phyloP scores from a whole-genome alignment of 192 early-diverging fungal genomes.

The Cladochytrium replicatum region DNA sequence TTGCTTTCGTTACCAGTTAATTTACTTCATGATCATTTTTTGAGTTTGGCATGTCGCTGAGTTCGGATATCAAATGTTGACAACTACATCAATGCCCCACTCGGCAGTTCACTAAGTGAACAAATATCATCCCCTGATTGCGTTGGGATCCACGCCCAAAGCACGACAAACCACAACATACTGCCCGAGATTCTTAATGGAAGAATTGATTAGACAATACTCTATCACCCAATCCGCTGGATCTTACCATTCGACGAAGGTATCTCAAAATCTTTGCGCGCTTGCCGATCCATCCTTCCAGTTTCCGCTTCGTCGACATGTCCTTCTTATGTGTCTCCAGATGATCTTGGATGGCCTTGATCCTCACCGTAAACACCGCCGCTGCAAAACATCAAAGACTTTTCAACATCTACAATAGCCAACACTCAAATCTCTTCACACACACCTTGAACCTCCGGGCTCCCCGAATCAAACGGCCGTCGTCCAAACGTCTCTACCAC shows the following conservation, averaged over 20 bases:
- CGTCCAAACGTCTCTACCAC: slow-evolving; percentile 71
- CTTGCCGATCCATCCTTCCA: slow-evolving; percentile 72
- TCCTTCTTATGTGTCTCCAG: slow-evolving; percentile 75
- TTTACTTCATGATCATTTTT: no score
- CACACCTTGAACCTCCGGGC: slow-evolving; percentile 84
- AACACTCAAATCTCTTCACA: no score
- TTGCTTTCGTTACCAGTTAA: no score
- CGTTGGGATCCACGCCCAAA: slow-evolving; percentile 36
- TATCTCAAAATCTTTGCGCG: slow-evolving; percentile 81
- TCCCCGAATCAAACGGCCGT: slow-evolving; percentile 74
- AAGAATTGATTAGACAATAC: neutral
- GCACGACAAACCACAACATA: slow-evolving; percentile 38
- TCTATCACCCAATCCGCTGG: neutral
- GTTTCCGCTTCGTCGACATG: slow-evolving; percentile 74
- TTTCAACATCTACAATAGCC: neutral
- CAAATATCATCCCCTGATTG: slow-evolving; percentile 13
- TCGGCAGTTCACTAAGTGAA: no score
- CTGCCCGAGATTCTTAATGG: slow-evolving; percentile 29
- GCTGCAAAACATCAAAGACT: slow-evolving; percentile 41
- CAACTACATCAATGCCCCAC: no score
- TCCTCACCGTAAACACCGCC: slow-evolving; percentile 80
- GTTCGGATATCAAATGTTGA: no score
- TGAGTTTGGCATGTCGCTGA: no score
- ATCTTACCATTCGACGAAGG: slow-evolving; percentile 55
- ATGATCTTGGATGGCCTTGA: slow-evolving; percentile 78